Evolutionary conservation across 78 protist genomes (phyloP).

Genomic region (Guillardia theta): DNA sequence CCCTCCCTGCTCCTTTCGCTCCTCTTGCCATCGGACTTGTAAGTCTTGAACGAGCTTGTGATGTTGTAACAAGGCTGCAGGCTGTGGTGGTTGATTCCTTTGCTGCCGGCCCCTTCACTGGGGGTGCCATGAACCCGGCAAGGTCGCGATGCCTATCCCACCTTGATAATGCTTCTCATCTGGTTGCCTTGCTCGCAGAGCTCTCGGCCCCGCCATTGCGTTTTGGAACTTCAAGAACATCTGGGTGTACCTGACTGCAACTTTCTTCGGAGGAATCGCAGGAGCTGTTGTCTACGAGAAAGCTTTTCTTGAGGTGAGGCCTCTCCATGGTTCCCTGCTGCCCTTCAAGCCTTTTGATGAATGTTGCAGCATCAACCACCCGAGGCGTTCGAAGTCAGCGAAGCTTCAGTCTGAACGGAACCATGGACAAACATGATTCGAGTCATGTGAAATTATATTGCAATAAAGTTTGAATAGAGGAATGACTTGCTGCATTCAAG

Average conservation of each 20-base stretch:
- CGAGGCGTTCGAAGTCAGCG: no score
- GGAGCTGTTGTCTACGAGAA: constrained; percentile 1
- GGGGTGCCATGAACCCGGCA: constrained; percentile 1
- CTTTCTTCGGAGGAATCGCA: background rate
- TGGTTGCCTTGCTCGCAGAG: background rate
- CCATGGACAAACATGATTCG: no score
- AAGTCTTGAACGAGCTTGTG: no score
- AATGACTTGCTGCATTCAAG: no score
- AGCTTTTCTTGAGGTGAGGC: background rate
- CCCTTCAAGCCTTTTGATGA: no score
- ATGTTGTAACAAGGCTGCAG: no score
- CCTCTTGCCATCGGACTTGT: constrained; percentile 30
- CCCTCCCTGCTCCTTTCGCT: background rate
- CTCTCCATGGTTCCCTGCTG: no score
- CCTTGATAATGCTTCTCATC: background rate
- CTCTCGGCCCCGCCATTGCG: background rate
- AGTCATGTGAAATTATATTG: no score
- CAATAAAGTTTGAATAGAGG: no score
- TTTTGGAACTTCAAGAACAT: constrained; percentile 26
- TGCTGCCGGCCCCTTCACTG: constrained; percentile 40
- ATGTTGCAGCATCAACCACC: no score
- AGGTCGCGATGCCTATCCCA: background rate
- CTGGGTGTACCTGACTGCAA: constrained; percentile 5
- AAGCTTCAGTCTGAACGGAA: no score
- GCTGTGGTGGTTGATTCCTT: background rate